A percentile compares a stretch with the other conserved stretches of the same genome.
Conservation (phyloP, 306 rosid genomes). For the Quercus rubra region DNA sequence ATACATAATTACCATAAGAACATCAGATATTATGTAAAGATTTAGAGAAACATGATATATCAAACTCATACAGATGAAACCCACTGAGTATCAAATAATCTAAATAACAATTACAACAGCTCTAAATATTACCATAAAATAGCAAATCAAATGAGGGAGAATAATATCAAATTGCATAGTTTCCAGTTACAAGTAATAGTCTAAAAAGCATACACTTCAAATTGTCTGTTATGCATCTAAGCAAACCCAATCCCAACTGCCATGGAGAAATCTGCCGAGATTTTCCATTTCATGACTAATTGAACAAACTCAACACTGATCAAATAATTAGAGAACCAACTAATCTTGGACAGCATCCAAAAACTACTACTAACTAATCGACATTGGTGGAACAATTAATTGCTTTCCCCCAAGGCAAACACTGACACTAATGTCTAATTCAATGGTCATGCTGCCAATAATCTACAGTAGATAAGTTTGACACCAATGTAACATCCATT, state of each 20-base stretch:
- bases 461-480: background rate
- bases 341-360: background rate
- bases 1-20: slow-evolving; percentile 2
- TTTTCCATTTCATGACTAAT: background rate
- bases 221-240: background rate
- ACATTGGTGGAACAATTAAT: background rate
- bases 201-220: background rate
- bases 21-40: background rate
- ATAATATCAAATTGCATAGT: background rate
- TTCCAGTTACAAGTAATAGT: background rate
- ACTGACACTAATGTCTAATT: background rate
- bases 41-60: background rate
- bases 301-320: background rate
- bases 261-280: background rate
- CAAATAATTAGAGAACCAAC: background rate
- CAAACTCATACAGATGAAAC: background rate
- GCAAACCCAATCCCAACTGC: background rate
- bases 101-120: background rate
- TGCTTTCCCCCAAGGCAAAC: background rate
- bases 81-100: background rate
- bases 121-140: background rate
- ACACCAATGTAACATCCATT: background rate
- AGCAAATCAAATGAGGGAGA: background rate
- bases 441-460: background rate
- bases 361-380: background rate